Percentiles rank a stretch among this genome's conserved stretches.
Conservation (phyloP, 164 flowering plant genomes). For the Amborella trichopoda region DNA sequence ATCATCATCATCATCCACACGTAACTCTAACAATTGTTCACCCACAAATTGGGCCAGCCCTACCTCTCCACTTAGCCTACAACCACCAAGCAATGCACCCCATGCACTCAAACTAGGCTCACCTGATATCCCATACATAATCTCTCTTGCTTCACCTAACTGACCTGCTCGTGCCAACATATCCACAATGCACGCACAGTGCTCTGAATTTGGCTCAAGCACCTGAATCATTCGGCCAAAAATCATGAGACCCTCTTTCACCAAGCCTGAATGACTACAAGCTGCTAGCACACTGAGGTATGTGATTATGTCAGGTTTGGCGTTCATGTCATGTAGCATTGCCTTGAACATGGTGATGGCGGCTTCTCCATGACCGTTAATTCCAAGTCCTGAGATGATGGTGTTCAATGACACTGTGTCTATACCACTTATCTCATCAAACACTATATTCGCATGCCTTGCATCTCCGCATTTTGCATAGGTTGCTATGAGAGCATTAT, state of each 20-base stretch:
- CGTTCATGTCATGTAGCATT: constrained; percentile 25
- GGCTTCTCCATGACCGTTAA: constrained; percentile 26
- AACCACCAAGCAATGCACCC: constrained; percentile 32
- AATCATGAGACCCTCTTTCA: constrained; percentile 24
- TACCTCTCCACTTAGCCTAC: constrained; percentile 17
- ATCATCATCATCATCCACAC: constrained; percentile 3
- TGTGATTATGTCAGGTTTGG: constrained; percentile 18
- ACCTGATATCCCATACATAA: constrained; percentile 6
- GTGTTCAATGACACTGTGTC: constrained; percentile 29
- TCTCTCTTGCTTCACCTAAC: constrained; percentile 18
- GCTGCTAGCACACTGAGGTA: constrained; percentile 24
- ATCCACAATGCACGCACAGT: constrained; percentile 27
- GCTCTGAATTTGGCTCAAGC: constrained; percentile 18
- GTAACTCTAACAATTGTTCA: constrained; percentile 12
- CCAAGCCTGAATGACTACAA: constrained; percentile 33
- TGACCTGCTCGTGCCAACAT: constrained; percentile 31
- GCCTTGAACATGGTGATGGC: constrained; percentile 24
- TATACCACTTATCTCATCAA: constrained; percentile 16
- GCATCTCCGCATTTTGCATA: constrained; percentile 22
- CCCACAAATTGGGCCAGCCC: constrained; percentile 30
- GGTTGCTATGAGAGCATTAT: no score
- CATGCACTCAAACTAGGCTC: constrained; percentile 14
- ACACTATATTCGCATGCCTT: constrained; percentile 16
- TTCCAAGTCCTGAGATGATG: constrained; percentile 25
- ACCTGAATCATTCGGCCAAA: constrained; percentile 19